Evolutionary conservation across 441 rosid genomes (phyloP).

Genomic region (Adansonia rubrostipa): DNA sequence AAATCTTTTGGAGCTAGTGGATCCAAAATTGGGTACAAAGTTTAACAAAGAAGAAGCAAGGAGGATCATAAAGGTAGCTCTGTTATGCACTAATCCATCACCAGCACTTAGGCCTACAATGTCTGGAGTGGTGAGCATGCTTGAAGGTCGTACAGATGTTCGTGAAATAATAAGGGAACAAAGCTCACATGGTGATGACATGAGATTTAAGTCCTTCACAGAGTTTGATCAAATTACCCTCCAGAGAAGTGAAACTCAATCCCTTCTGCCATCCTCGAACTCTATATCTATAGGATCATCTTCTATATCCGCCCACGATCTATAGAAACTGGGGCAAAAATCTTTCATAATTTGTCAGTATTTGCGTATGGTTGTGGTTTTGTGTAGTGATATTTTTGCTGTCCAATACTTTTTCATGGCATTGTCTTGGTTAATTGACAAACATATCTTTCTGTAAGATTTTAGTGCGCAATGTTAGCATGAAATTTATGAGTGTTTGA

Average conservation of each 20-base stretch:
- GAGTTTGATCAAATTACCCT: background rate
- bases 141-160: constrained; percentile 56
- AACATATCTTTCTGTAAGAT: too few species aligned
- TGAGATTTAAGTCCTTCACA: constrained; percentile 7
- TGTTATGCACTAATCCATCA: constrained; percentile 53
- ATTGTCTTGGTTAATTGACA: too few species aligned
- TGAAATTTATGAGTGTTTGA: too few species aligned
- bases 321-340: background rate
- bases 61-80: constrained; percentile 57
- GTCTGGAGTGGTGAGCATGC: constrained; percentile 73
- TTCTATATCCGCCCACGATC: constrained; percentile 9
- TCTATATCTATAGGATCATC: background rate
- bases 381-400: too few species aligned
- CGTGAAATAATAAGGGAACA: constrained; percentile 31
- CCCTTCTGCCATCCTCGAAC: background rate
- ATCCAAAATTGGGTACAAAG: constrained; percentile 49
- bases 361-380: too few species aligned
- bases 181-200: constrained; percentile 16
- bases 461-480: too few species aligned
- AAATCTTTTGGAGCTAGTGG: constrained; percentile 50
- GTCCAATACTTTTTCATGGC: too few species aligned
- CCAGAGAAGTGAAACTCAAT: constrained; percentile 9
- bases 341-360: too few species aligned
- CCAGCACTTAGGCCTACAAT: constrained; percentile 60
- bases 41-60: constrained; percentile 55